A percentile compares a stretch with the other conserved stretches of the same genome.
Conservation (phyloP, 2,329 filamentous ascomycete species). For the Ophiostoma sp. region DNA sequence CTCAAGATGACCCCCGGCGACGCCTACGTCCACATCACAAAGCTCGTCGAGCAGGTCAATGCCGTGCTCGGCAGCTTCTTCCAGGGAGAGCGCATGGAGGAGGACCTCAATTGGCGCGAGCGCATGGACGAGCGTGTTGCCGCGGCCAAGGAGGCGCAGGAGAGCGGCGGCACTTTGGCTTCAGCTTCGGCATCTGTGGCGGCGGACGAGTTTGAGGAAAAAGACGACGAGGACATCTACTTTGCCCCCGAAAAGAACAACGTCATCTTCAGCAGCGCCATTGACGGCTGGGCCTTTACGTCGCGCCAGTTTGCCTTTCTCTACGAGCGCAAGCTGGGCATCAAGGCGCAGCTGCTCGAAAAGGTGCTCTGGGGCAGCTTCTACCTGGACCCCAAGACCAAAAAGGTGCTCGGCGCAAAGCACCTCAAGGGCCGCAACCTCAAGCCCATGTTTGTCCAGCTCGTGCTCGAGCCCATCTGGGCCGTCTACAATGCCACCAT, state of each 20-base stretch:
- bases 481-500: constrained; percentile 88
- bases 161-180: constrained; percentile 37
- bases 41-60: constrained; percentile 91
- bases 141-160: constrained; percentile 43
- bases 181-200: constrained; percentile 43
- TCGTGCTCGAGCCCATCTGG: constrained; percentile 95
- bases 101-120: constrained; percentile 93
- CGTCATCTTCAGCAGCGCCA: constrained; percentile 95
- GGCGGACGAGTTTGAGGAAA: constrained; percentile 72
- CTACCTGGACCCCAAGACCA: constrained; percentile 94
- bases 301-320: constrained; percentile 86
- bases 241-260: constrained; percentile 98
- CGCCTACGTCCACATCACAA: constrained; percentile 82
- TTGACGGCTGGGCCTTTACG: constrained; percentile 99
- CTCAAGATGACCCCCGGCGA: constrained; percentile 87
- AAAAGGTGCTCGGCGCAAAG: constrained; percentile 82
- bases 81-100: constrained; percentile 96
- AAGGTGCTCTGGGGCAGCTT: constrained; percentile 96
- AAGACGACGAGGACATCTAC: constrained; percentile 93
- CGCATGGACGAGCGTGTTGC: constrained; percentile 80
- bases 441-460: constrained; percentile 96
- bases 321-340: constrained; percentile 95
- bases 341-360: constrained; percentile 81
- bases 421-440: constrained; percentile 86
- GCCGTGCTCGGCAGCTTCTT: constrained; percentile 97